phyloP scores from a whole-genome alignment of 1,284 basidiomycete genomes.

The Malassezia furfur region DNA sequence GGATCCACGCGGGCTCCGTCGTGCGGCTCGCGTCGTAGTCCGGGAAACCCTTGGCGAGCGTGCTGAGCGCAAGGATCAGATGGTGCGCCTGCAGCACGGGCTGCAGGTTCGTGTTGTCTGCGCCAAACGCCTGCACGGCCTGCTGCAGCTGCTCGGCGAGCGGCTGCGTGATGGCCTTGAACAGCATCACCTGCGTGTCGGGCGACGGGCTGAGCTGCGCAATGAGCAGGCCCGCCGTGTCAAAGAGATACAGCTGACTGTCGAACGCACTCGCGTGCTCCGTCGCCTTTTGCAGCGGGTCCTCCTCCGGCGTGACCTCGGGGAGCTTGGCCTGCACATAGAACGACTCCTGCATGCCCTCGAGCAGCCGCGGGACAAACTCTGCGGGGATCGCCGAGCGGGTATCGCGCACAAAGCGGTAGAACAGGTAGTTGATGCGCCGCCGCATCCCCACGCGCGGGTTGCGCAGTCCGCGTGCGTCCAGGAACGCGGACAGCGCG shows the following conservation, averaged over 20 bases:
- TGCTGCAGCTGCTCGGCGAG: slow-evolving; percentile 67
- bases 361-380: slow-evolving; percentile 54
- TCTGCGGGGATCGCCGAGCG: slow-evolving; percentile 65
- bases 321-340: slow-evolving; percentile 51
- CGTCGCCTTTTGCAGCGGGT: slow-evolving; percentile 65
- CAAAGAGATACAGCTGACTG: slow-evolving; percentile 88
- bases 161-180: slow-evolving; percentile 65
- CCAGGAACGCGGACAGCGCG: slow-evolving; percentile 79
- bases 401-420: slow-evolving; percentile 76
- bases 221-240: slow-evolving; percentile 75
- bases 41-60: slow-evolving; percentile 93
- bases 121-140: slow-evolving; percentile 55
- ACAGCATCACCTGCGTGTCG: slow-evolving; percentile 62
- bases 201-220: slow-evolving; percentile 62
- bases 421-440: slow-evolving; percentile 83
- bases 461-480: slow-evolving; percentile 79
- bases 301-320: slow-evolving; percentile 56
- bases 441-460: slow-evolving; percentile 63
- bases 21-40: slow-evolving; percentile 38
- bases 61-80: slow-evolving; percentile 85
- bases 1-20: slow-evolving; percentile 63
- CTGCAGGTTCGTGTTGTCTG: slow-evolving; percentile 54
- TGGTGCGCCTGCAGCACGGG: slow-evolving; percentile 86
- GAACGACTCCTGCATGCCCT: slow-evolving; percentile 51
- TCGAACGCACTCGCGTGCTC: slow-evolving; percentile 68